These are phyloP conservation scores for Candida smagusa DNA, from an alignment of 1,139 yeast genomes.

Conservation along the genomic window DNA sequence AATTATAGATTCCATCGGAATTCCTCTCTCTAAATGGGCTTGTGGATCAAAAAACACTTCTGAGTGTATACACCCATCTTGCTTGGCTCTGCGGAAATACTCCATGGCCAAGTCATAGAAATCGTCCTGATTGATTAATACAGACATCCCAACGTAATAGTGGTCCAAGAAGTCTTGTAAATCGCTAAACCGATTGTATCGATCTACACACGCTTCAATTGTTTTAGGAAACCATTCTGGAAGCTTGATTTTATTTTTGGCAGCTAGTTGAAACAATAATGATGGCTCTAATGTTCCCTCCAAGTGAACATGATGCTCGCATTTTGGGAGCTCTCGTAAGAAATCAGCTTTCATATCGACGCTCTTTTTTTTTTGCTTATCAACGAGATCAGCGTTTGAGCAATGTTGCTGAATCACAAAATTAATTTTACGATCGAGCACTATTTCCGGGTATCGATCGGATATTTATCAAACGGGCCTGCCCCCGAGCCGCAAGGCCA, in stretches of 20 bases:
- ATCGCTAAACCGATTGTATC: conserved; percentile 60
- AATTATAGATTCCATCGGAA: conserved; percentile 56
- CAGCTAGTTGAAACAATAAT: conserved; percentile 62
- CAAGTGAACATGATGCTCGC: conserved; percentile 79
- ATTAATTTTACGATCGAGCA: too few species aligned
- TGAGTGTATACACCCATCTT: conserved; percentile 61
- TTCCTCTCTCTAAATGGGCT: conserved; percentile 70
- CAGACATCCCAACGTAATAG: conserved; percentile 77
- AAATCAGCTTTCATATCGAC: conserved; percentile 27
- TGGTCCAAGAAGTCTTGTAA: conserved; percentile 74
- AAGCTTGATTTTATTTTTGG: conserved; percentile 50
- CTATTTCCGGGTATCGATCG: too few species aligned
- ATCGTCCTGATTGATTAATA: conserved; percentile 61
- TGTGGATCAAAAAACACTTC: conserved; percentile 85
- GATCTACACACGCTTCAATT: conserved; percentile 49
- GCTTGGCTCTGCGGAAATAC: conserved; percentile 58
- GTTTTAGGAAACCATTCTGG: conserved; percentile 60
- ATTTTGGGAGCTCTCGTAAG: conserved; percentile 67
- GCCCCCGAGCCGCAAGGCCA: too few species aligned
- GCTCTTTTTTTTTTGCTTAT: neutral
- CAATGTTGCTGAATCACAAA: too few species aligned
- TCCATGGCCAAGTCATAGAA: conserved; percentile 72
- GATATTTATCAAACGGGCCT: too few species aligned
- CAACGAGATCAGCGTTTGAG: too few species aligned
- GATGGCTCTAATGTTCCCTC: conserved; percentile 81